These are phyloP conservation scores for Leccinellum albellum DNA, from an alignment of 768 basidiomycete species.

Conservation along the genomic window DNA sequence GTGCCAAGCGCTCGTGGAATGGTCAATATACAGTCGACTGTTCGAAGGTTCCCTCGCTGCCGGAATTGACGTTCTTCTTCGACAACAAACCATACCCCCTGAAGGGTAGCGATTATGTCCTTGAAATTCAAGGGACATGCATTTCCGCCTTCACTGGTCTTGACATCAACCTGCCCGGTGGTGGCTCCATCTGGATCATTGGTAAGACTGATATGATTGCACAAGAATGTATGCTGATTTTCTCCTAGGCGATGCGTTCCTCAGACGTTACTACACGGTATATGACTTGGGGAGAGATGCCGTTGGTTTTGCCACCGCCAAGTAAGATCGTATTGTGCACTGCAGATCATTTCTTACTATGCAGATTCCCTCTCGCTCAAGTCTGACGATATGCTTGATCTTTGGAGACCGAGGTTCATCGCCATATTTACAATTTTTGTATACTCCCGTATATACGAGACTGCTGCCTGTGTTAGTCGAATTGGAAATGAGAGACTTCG, in stretches of 20 bases:
- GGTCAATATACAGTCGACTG: slow-evolving; percentile 95
- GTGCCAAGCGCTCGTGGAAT: slow-evolving; percentile 92
- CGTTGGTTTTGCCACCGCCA: slow-evolving; percentile 73
- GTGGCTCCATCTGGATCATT: slow-evolving; percentile 83
- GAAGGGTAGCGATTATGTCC: slow-evolving; percentile 82
- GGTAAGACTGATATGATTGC: slow-evolving; percentile 42
- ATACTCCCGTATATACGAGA: not conserved
- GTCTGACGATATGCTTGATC: slow-evolving; percentile 10
- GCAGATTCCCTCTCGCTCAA: slow-evolving; percentile 1
- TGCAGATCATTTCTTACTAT: not conserved
- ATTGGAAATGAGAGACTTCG: not conserved
- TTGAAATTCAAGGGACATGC: slow-evolving; percentile 88
- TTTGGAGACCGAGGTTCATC: not conserved
- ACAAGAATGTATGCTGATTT: slow-evolving; percentile 6
- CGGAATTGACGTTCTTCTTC: slow-evolving; percentile 82
- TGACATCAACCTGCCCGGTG: slow-evolving; percentile 76
- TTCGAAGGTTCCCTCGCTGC: slow-evolving; percentile 75
- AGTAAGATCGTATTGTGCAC: slow-evolving; percentile 20
- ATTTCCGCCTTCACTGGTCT: slow-evolving; percentile 90
- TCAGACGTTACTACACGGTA: slow-evolving; percentile 90
- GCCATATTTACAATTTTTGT: not conserved
- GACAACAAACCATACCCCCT: slow-evolving; percentile 75
- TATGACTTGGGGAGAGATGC: slow-evolving; percentile 76
- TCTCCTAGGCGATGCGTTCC: slow-evolving; percentile 74
- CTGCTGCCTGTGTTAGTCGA: not conserved